Percentiles rank a stretch among this genome's conserved stretches.
phyloP scores from a whole-genome alignment of 2,329 filamentous ascomycete genomes.

The Teratosphaeria epicoccoides region DNA sequence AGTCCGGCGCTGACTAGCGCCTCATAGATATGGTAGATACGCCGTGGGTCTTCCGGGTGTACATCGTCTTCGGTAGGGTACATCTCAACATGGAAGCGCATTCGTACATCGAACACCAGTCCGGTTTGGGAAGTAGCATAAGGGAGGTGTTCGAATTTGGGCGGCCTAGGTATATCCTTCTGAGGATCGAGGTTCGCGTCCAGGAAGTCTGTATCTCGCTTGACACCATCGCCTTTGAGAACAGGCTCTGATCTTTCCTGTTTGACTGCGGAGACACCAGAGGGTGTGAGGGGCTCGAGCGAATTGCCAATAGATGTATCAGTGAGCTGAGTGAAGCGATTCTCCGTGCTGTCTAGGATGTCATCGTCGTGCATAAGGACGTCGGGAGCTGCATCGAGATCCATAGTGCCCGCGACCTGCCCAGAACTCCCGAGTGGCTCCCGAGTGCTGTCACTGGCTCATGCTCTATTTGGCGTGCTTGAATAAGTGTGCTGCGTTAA shows the following conservation, averaged over 20 bases:
- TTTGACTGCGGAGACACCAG: not conserved
- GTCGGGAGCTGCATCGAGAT: conserved; percentile 9
- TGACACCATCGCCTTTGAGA: conserved; percentile 16
- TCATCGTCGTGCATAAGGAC: conserved; percentile 20
- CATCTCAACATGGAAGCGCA: conserved; percentile 85
- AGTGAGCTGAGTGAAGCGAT: conserved; percentile 4
- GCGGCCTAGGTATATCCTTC: conserved; percentile 18
- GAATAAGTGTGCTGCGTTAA: too few species aligned
- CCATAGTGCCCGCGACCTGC: conserved; percentile 1
- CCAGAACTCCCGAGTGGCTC: not conserved
- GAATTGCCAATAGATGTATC: conserved; percentile 3
- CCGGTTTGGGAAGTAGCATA: conserved; percentile 33
- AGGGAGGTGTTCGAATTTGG: conserved; percentile 28
- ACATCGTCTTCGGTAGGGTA: conserved; percentile 51
- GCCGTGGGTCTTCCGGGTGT: conserved; percentile 86
- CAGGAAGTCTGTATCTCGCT: conserved; percentile 7
- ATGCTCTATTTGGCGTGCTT: not conserved
- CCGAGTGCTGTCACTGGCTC: not conserved
- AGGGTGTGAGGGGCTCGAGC: not conserved
- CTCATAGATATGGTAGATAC: conserved; percentile 88
- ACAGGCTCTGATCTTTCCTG: conserved; percentile 1
- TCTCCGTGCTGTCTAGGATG: conserved; percentile 12
- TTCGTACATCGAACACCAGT: conserved; percentile 71
- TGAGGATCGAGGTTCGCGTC: conserved; percentile 12
- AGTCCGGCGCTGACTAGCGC: conserved; percentile 74